A percentile compares a stretch with the other conserved stretches of the same genome.
These are phyloP conservation scores for Curvularia verruculosa DNA, from an alignment of 2,329 filamentous ascomycete species.

Conservation along the genomic window DNA sequence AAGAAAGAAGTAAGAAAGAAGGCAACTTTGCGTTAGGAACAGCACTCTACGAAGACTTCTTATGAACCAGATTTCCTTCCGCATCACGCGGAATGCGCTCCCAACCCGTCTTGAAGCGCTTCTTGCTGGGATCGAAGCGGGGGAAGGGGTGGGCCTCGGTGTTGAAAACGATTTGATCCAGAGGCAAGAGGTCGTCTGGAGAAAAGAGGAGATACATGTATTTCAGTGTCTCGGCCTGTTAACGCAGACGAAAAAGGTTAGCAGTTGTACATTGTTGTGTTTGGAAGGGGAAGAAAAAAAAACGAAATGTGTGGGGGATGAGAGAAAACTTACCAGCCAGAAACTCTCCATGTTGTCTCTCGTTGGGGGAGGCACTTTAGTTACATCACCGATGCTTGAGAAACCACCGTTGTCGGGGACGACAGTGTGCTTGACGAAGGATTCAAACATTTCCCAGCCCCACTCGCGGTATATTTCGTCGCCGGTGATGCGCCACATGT, in stretches of 20 bases:
- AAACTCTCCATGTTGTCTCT: constrained; percentile 99
- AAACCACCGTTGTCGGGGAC: constrained; percentile 81
- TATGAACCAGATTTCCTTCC: constrained; percentile 36
- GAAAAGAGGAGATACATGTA: constrained; percentile 97
- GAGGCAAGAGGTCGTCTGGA: constrained; percentile 77
- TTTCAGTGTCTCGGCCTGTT: constrained; percentile 90
- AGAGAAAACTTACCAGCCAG: constrained; percentile 74
- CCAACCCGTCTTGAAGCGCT: constrained; percentile 81
- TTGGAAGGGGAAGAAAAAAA: not conserved
- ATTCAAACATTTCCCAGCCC: constrained; percentile 98
- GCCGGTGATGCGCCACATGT: constrained; percentile 98
- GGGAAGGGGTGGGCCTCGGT: constrained; percentile 94
- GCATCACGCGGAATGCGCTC: constrained; percentile 66
- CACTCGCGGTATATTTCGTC: constrained; percentile 89
- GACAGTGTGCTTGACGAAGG: constrained; percentile 84
- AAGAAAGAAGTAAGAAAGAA: too few relatives aligned
- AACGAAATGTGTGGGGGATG: too few relatives aligned
- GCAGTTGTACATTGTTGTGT: not conserved
- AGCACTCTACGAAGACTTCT: not conserved
- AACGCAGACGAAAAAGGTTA: not conserved
- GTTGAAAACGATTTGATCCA: constrained; percentile 90
- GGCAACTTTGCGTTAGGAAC: not conserved
- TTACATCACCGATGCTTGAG: constrained; percentile 78
- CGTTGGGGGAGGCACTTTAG: constrained; percentile 68
- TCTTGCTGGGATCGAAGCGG: constrained; percentile 77